Evolutionary conservation across 169 alveolate species (phyloP).

Genomic region (Cyclospora cayetanensis): DNA sequence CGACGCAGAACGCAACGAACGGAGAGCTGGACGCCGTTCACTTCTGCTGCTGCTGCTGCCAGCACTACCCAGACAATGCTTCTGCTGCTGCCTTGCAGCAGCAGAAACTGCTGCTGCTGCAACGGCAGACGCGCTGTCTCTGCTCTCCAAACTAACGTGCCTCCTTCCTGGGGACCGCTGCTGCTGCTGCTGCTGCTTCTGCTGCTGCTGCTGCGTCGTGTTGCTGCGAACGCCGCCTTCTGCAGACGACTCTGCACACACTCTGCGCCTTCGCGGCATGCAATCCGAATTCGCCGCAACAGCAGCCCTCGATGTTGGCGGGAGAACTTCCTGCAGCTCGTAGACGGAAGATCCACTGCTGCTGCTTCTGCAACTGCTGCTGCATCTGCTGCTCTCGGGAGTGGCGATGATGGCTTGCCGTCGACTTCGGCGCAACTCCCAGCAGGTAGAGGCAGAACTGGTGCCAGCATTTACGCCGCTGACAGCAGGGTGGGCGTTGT

Average conservation of each 20-base stretch:
- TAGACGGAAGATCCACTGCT: not conserved
- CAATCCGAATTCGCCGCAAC: not conserved
- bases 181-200: not conserved
- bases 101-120: constrained; percentile 7
- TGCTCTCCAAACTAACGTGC: not conserved
- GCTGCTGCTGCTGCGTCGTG: not conserved
- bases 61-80: too few species aligned
- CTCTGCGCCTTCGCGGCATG: not conserved
- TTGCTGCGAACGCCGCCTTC: too few species aligned
- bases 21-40: not conserved
- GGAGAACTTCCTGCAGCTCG: not conserved
- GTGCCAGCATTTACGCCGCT: not conserved
- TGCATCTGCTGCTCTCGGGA: not conserved
- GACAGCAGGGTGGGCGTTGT: too few species aligned
- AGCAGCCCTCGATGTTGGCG: not conserved
- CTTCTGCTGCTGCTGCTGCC: not conserved
- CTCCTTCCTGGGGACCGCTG: not conserved
- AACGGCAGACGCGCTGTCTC: not conserved
- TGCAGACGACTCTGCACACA: not conserved
- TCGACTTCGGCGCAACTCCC: not conserved
- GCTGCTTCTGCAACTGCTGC: not conserved
- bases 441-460: not conserved
- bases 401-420: not conserved
- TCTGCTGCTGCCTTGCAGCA: not conserved
- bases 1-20: constrained; percentile 2